These are phyloP conservation scores for Colletotrichum sansevieriae DNA, from an alignment of 2,329 filamentous ascomycete species.

Conservation along the genomic window DNA sequence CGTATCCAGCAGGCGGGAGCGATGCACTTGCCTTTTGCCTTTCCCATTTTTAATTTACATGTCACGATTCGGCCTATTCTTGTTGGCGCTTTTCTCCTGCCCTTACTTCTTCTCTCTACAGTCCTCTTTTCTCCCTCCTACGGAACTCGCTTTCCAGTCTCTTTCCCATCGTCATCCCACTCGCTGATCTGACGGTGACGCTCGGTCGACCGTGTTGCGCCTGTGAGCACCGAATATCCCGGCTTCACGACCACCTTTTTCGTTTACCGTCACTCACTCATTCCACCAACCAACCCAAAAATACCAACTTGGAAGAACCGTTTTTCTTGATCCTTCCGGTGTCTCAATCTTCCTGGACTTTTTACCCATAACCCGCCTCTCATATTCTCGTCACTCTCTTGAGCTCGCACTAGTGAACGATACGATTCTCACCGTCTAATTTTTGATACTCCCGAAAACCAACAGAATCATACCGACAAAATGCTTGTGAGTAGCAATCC, in stretches of 20 bases:
- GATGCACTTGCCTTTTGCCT: conserved; percentile 34
- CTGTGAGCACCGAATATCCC: conserved; percentile 30
- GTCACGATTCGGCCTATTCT: conserved; percentile 32
- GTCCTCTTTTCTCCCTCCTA: neutral
- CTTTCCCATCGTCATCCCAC: conserved; percentile 20
- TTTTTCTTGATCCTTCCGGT: conserved; percentile 16
- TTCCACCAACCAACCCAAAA: conserved; percentile 8
- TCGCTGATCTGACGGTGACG: conserved; percentile 17
- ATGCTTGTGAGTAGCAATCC: conserved; percentile 36
- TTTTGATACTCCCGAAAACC: neutral
- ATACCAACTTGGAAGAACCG: conserved; percentile 6
- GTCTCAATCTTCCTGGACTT: conserved; percentile 20
- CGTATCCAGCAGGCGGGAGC: conserved; percentile 39
- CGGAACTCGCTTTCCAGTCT: conserved; percentile 5
- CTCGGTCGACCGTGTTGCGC: conserved; percentile 33
- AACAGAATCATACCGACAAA: neutral
- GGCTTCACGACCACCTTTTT: conserved; percentile 28
- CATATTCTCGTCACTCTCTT: conserved; percentile 37
- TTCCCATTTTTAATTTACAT: conserved; percentile 43
- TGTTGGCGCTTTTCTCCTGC: conserved; percentile 7
- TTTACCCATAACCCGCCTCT: conserved; percentile 15
- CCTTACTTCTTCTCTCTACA: conserved; percentile 7
- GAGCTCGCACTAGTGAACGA: conserved; percentile 23
- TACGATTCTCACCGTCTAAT: conserved; percentile 17
- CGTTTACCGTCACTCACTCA: conserved; percentile 42